Evolutionary conservation across 345 rosid genomes (phyloP), one percentile per base, ranked within the genome.

Genomic region (Citrus maxima): DNA sequence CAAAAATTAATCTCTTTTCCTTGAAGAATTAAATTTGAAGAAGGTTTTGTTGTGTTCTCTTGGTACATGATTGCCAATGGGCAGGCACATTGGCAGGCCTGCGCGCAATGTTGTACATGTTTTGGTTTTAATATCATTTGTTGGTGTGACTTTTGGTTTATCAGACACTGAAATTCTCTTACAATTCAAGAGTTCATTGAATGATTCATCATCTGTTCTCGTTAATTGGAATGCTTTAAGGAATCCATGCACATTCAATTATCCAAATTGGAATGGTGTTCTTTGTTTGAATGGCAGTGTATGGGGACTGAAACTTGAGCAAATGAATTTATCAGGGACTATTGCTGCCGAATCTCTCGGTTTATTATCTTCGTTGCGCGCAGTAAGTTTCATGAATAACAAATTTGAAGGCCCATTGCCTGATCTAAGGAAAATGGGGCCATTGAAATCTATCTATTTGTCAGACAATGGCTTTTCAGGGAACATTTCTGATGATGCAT

Each of bases 361-460:
- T 32, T 51, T 81, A 3, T 79, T 93, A 74, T 69, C 64, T 60
- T 32, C 73, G n/a, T 72, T 93, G 72, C 88, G 96, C 12, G 87
- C 90, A 3, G 12, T 93, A 46, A 90, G 95, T 81, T 85, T 93
- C 22, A 89, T 89, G 98, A 87, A 93, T 86, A 93, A 93, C 46
- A 27, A 84, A 22, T 85, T 93, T 37, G 83, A 73, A 0, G 98
- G 96, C 18, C 73, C 84, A 49, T 71, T 92, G 78, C 98, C 96
- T 8, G 66, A 84, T 1, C 72, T 93, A 35, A 89, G 78, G 82
- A 87, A 84, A 77, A 60, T 93, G 3, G 77, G 79, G 21, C 73
- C 86, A 1, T 54, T 93, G 49, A 92, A 88, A 77, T 79, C 93
- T 16, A 70, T 93, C 81, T 93, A 81, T 74, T 78, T 93, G 63